phyloP scores from a whole-genome alignment of 1,284 basidiomycete species.

The Polyporus tsugae region DNA sequence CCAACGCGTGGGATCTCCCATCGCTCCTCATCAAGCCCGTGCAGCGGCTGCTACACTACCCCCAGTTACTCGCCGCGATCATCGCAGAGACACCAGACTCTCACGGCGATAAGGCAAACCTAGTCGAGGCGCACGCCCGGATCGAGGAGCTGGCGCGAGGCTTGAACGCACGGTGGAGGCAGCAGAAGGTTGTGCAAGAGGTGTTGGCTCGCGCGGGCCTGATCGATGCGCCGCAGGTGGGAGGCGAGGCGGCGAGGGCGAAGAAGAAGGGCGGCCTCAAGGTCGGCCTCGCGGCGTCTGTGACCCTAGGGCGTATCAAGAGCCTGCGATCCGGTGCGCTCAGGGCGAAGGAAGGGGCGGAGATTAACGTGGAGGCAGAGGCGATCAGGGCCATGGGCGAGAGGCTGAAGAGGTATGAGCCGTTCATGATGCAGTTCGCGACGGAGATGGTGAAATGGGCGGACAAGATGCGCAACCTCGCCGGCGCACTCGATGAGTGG shows the following conservation, averaged over 20 bases:
- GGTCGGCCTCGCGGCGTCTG: conserved; percentile 59
- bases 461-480: conserved; percentile 52
- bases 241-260: conserved; percentile 46
- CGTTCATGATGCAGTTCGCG: conserved; percentile 66
- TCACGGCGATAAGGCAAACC: conserved; percentile 72
- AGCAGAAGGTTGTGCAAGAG: conserved; percentile 86
- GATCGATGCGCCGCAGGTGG: conserved; percentile 47
- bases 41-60: conserved; percentile 91
- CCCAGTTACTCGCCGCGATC: conserved; percentile 87
- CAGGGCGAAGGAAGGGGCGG: conserved; percentile 46
- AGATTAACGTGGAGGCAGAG: conserved; percentile 57
- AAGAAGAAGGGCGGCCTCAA: conserved; percentile 45
- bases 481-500: conserved; percentile 63
- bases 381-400: conserved; percentile 61
- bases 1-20: conserved; percentile 93
- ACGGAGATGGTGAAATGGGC: conserved; percentile 69
- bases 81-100: conserved; percentile 79
- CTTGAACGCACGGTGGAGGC: conserved; percentile 87
- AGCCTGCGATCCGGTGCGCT: conserved; percentile 45
- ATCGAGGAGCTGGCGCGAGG: conserved; percentile 84
- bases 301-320: conserved; percentile 68
- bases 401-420: conserved; percentile 54
- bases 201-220: conserved; percentile 55
- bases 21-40: conserved; percentile 92
- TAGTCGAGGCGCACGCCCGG: conserved; percentile 61